phyloP scores from a whole-genome alignment of 306 rosid genomes.

The Lupinus albus region DNA sequence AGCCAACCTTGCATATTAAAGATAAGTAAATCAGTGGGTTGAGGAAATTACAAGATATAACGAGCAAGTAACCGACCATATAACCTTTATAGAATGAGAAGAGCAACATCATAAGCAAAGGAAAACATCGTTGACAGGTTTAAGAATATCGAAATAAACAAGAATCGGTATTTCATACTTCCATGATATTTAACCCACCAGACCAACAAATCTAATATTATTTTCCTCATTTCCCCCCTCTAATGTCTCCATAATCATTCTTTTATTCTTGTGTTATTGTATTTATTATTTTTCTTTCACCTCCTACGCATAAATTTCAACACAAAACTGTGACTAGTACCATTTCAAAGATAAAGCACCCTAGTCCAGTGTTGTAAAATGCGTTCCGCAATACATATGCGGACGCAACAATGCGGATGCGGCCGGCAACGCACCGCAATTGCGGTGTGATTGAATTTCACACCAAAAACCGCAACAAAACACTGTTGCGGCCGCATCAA shows the following conservation, averaged over 20 bases:
- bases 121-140: not conserved
- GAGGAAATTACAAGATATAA: constrained; percentile 10
- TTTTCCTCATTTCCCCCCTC: not conserved
- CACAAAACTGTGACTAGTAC: not conserved
- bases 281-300: not conserved
- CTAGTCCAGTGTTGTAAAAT: no score
- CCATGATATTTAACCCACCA: not conserved
- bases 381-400: no score
- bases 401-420: no score
- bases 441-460: no score
- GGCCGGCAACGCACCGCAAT: no score
- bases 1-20: not conserved
- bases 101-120: not conserved
- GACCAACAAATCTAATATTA: not conserved
- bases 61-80: not conserved
- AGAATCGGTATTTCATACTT: constrained; percentile 8
- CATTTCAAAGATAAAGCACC: not conserved
- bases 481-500: no score
- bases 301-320: not conserved
- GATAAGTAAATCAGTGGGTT: not conserved
- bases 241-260: not conserved
- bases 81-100: not conserved
- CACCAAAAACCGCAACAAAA: no score
- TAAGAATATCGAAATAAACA: not conserved
- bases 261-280: not conserved